phyloP scores from a whole-genome alignment of 2,329 filamentous ascomycete species.

The Shiraia sp. region DNA sequence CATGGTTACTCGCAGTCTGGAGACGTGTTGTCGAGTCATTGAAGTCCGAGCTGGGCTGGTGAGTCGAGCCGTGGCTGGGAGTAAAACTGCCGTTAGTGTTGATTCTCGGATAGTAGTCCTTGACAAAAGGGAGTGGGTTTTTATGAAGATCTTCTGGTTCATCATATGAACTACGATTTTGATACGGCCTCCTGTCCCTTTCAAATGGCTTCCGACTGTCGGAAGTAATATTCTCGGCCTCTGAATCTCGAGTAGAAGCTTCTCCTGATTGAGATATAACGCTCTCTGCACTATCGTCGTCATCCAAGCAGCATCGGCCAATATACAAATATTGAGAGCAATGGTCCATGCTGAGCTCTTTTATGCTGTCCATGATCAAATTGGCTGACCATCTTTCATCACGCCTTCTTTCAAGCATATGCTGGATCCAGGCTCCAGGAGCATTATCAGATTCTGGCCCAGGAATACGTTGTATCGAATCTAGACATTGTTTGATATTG shows the following conservation, averaged over 20 bases:
- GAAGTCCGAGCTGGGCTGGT: no score
- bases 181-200: no score
- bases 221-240: no score
- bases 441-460: background rate
- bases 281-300: background rate
- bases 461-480: background rate
- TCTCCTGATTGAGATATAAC: background rate
- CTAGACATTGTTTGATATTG: background rate
- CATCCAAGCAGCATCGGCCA: background rate
- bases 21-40: no score
- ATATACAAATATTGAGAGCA: background rate
- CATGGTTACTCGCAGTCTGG: no score
- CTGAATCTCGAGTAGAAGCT: background rate
- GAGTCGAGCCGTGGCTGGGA: no score
- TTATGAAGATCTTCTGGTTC: no score
- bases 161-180: no score
- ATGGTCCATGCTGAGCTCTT: background rate
- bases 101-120: no score
- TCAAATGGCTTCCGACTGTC: no score
- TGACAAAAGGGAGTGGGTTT: no score
- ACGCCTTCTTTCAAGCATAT: background rate
- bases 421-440: background rate
- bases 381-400: constrained; percentile 1
- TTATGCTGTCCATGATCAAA: background rate
- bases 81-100: no score